Conservation (phyloP, 176 grass and related monocot species). For the Phragmites australis region DNA sequence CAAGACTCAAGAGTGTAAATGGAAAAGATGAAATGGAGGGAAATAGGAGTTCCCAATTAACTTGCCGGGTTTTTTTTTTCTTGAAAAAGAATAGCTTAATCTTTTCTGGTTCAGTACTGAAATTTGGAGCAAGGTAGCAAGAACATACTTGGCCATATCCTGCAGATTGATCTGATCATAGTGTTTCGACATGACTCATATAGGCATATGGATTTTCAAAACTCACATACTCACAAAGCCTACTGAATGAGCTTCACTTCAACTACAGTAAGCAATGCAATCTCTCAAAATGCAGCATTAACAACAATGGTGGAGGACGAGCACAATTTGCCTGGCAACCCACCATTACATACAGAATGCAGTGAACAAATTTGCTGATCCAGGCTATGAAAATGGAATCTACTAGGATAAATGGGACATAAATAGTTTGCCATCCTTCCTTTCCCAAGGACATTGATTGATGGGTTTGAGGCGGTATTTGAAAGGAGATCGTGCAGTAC, state of each 20-base stretch:
- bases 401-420: conserved; percentile 26
- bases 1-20: no score
- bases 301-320: conserved; percentile 1
- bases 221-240: conserved; percentile 9
- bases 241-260: conserved; percentile 13
- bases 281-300: conserved; percentile 34
- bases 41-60: no score
- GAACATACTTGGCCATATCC: conserved; percentile 5
- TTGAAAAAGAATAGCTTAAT: no score
- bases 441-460: background rate
- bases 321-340: background rate
- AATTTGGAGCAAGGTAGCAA: background rate
- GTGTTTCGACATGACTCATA: conserved; percentile 5
- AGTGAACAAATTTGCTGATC: background rate
- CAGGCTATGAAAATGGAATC: conserved; percentile 22
- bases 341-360: background rate
- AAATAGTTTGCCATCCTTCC: conserved; percentile 43
- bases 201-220: background rate
- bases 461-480: no score
- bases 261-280: background rate
- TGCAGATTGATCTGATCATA: background rate
- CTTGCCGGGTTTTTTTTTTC: no score
- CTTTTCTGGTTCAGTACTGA: background rate
- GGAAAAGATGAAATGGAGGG: no score
- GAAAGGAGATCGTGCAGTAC: no score